phyloP scores from a whole-genome alignment of 768 basidiomycete species.

The Trametes cubensis region DNA sequence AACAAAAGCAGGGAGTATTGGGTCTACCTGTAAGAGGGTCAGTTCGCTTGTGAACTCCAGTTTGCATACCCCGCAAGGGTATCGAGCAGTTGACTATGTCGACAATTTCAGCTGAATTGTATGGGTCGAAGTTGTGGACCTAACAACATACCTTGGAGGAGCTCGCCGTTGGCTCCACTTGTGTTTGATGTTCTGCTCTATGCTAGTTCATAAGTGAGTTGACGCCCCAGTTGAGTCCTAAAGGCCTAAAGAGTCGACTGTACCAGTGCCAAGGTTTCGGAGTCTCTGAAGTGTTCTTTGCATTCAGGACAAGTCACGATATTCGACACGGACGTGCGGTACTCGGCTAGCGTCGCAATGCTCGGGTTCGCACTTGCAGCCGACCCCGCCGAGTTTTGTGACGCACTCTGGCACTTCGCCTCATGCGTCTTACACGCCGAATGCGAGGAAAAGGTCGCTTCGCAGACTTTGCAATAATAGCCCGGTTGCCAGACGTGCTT shows the following conservation, averaged over 20 bases:
- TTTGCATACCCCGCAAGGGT: not conserved
- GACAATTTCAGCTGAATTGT: not conserved
- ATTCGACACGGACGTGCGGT: not conserved
- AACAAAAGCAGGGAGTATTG: not conserved
- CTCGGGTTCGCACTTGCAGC: not conserved
- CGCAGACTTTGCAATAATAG: not conserved
- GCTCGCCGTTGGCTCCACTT: too few species aligned
- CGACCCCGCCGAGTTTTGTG: not conserved
- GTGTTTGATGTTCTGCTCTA: not conserved
- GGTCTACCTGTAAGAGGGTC: not conserved
- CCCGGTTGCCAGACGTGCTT: constrained; percentile 1
- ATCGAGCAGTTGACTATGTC: not conserved
- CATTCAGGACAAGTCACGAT: constrained; percentile 1
- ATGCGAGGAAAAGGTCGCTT: not conserved
- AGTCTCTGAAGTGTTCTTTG: not conserved
- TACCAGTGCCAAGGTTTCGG: not conserved
- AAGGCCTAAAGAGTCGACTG: not conserved
- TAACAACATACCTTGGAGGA: too few species aligned
- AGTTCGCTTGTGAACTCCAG: constrained; percentile 2
- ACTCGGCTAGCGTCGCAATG: not conserved
- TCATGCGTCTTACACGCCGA: not conserved
- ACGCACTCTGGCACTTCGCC: not conserved
- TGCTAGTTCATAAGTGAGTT: not conserved
- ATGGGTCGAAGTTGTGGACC: not conserved
- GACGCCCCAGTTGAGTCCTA: too few species aligned